Conservation (phyloP, 2,329 filamentous ascomycete genomes). For the Neobulgaria alba region DNA sequence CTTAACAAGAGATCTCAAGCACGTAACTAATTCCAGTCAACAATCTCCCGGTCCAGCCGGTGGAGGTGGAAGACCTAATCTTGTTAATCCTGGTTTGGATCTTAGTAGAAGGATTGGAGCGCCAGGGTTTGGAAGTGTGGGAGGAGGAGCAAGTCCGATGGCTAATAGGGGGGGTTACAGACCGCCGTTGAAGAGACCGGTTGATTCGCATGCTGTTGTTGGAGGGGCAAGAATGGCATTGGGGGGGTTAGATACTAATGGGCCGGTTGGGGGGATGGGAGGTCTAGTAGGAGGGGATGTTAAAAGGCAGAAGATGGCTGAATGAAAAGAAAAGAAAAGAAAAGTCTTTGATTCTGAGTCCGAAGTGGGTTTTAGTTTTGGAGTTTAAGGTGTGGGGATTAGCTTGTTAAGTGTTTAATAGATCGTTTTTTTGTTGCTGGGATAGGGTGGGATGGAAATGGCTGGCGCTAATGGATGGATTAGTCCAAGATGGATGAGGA, state of each 20-base stretch:
- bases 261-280: slow-evolving; percentile 9
- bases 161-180: slow-evolving; percentile 48
- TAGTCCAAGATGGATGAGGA: too few species aligned
- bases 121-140: slow-evolving; percentile 31
- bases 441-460: too few species aligned
- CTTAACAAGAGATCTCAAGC: slow-evolving; percentile 48
- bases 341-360: too few species aligned
- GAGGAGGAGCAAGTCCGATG: not conserved
- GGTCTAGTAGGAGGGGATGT: slow-evolving; percentile 17
- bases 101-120: slow-evolving; percentile 50
- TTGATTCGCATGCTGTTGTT: slow-evolving; percentile 5
- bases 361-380: too few species aligned
- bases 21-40: slow-evolving; percentile 35
- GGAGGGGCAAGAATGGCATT: slow-evolving; percentile 18
- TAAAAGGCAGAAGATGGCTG: slow-evolving; percentile 28
- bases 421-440: too few species aligned
- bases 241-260: slow-evolving; percentile 25
- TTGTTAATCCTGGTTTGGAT: slow-evolving; percentile 46
- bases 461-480: too few species aligned
- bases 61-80: slow-evolving; percentile 30
- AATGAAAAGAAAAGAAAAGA: too few species aligned
- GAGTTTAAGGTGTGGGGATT: too few species aligned
- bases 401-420: too few species aligned
- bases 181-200: slow-evolving; percentile 40
- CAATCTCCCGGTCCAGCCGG: slow-evolving; percentile 2